Evolutionary conservation across 805 yeast species (phyloP).

Genomic region (Candida sonorensis): DNA sequence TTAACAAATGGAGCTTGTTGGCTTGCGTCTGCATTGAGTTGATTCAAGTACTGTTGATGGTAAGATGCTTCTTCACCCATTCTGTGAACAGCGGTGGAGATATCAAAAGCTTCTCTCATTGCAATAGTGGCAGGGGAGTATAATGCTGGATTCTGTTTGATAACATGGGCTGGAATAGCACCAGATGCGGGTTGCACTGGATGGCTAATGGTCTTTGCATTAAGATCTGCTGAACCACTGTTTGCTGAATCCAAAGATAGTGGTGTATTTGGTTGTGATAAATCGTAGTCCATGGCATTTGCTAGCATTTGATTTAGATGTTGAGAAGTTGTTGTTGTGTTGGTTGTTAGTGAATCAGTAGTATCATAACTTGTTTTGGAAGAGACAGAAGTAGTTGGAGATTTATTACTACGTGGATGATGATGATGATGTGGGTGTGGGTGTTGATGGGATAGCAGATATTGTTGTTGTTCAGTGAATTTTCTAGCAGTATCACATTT

Average conservation of each 20-base stretch:
- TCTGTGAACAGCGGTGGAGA: conserved; percentile 54
- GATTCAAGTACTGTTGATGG: conserved; percentile 5
- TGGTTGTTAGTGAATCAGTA: not conserved
- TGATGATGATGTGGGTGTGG: not conserved
- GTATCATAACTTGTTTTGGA: not conserved
- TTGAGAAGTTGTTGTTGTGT: conserved; percentile 3
- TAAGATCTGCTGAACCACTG: not conserved
- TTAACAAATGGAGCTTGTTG: not conserved
- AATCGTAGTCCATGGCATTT: too few relatives aligned
- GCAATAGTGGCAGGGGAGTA: conserved; percentile 56
- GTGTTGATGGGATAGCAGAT: conserved; percentile 5
- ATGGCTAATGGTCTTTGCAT: not conserved
- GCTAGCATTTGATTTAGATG: too few relatives aligned
- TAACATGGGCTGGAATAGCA: conserved; percentile 13
- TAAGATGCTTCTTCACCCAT: conserved; percentile 43
- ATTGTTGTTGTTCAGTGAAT: conserved; percentile 14
- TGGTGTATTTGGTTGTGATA: too few relatives aligned
- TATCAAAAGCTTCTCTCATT: conserved; percentile 52
- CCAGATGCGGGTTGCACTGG: conserved; percentile 3
- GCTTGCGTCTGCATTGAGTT: too few relatives aligned
- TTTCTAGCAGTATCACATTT: conserved; percentile 26
- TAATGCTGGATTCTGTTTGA: conserved; percentile 21
- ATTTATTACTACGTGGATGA: not conserved
- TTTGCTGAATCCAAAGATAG: not conserved
- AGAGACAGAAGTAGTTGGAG: not conserved